Evolutionary conservation across 2,329 filamentous ascomycete species (phyloP).

Genomic region (Lachnellula hyalina): DNA sequence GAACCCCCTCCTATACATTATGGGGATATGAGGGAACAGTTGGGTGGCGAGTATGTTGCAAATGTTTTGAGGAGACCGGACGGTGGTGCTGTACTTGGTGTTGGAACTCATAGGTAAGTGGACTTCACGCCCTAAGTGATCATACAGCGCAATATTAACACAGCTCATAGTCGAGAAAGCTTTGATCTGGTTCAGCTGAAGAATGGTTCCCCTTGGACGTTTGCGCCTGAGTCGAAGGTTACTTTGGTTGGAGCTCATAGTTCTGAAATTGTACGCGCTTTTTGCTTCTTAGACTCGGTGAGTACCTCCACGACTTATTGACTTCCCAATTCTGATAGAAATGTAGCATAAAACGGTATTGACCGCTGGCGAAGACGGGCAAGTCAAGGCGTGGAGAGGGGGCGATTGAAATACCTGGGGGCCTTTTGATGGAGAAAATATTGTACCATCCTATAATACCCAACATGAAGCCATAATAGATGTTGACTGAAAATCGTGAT

Average conservation of each 20-base stretch:
- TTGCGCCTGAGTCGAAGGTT: constrained; percentile 52
- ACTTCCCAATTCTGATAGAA: constrained; percentile 4
- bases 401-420: constrained; percentile 16
- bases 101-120: constrained; percentile 62
- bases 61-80: constrained; percentile 58
- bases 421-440: not conserved
- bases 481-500: too few relatives aligned
- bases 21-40: constrained; percentile 61
- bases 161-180: constrained; percentile 41
- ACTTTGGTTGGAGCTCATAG: constrained; percentile 58
- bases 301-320: constrained; percentile 8
- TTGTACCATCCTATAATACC: not conserved
- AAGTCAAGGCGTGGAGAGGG: constrained; percentile 34
- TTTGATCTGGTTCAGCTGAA: constrained; percentile 58
- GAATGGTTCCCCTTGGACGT: constrained; percentile 46
- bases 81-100: constrained; percentile 56
- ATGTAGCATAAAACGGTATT: constrained; percentile 31
- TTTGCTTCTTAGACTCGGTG: constrained; percentile 57
- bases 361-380: constrained; percentile 37
- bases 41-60: constrained; percentile 70
- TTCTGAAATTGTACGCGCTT: constrained; percentile 57
- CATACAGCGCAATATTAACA: not conserved
- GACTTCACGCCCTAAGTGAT: not conserved
- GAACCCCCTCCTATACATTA: constrained; percentile 47
- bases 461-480: not conserved